These are phyloP conservation scores for Mortierella sp. DNA, from an alignment of 371 early-diverging fungal species.

Conservation along the genomic window DNA sequence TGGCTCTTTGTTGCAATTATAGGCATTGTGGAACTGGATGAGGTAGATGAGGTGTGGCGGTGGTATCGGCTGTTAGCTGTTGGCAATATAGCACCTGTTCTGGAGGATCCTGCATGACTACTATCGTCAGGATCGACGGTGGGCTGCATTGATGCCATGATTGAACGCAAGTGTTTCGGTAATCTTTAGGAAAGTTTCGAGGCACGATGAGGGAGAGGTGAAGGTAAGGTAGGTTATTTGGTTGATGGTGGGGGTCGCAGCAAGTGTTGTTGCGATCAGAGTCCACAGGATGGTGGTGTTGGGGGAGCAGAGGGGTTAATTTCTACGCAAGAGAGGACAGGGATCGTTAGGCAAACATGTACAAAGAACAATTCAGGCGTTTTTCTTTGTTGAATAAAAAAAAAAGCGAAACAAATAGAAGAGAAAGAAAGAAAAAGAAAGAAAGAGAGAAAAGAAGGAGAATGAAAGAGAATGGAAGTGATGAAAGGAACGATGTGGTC, in stretches of 20 bases:
- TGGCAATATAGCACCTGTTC: background rate
- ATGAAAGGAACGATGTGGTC: background rate
- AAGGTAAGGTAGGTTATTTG: background rate
- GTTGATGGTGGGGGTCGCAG: background rate
- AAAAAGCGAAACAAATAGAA: background rate
- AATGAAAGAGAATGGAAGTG: background rate
- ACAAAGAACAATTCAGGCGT: background rate
- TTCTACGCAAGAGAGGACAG: constrained; percentile 10
- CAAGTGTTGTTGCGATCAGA: background rate
- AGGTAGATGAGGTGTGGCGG: constrained; percentile 12
- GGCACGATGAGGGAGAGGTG: background rate
- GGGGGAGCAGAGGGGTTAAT: background rate
- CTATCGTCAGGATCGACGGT: constrained; percentile 4
- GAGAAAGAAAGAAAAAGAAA: background rate
- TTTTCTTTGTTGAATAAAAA: background rate
- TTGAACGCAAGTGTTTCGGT: background rate
- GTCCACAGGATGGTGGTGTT: background rate
- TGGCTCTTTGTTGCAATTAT: constrained; percentile 8
- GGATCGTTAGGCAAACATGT: constrained; percentile 6
- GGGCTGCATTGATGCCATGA: constrained; percentile 18
- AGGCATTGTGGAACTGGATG: background rate
- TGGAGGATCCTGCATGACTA: constrained; percentile 2
- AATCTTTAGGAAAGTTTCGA: background rate
- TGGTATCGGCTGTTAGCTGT: constrained; percentile 8
- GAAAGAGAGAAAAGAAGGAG: background rate